A percentile compares a stretch with the other conserved stretches of the same genome.
phyloP scores from a whole-genome alignment of 768 basidiomycete species.

The Artomyces pyxidatus region DNA sequence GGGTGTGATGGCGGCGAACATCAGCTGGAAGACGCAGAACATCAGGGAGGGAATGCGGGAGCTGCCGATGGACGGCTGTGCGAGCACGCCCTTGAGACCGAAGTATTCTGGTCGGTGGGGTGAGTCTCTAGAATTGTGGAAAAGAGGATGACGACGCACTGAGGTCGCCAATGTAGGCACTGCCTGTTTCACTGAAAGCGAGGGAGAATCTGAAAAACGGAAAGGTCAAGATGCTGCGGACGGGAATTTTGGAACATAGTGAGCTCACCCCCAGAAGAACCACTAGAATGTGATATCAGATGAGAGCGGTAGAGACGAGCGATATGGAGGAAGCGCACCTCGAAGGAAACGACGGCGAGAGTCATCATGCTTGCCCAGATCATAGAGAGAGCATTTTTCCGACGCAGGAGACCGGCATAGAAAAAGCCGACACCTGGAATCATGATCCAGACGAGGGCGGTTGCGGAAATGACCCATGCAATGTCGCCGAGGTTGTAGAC shows the following conservation, averaged over 20 bases:
- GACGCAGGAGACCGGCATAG: conserved; percentile 83
- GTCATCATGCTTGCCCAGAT: conserved; percentile 75
- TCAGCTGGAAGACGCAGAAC: conserved; percentile 81
- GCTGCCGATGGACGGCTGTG: conserved; percentile 66
- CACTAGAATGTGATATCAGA: conserved; percentile 51
- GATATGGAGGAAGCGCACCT: conserved; percentile 34
- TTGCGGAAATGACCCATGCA: conserved; percentile 62
- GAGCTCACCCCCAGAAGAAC: conserved; percentile 83
- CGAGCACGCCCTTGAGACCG: conserved; percentile 70
- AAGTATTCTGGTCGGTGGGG: conserved; percentile 59
- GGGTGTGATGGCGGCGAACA: conserved; percentile 90
- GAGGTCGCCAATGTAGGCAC: conserved; percentile 78
- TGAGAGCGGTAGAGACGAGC: conserved; percentile 3
- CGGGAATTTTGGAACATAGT: too few species aligned
- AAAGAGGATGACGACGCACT: conserved; percentile 34
- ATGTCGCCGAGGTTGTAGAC: conserved; percentile 59
- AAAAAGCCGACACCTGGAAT: conserved; percentile 70
- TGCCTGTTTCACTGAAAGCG: conserved; percentile 75
- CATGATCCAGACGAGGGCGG: conserved; percentile 71
- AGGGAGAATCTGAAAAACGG: conserved; percentile 50
- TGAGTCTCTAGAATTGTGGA: neutral
- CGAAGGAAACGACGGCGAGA: conserved; percentile 75
- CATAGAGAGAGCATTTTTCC: conserved; percentile 93
- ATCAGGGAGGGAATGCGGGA: conserved; percentile 61
- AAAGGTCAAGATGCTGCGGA: neutral